Conservation (phyloP, 805 yeast species). For the Candida insectalens region DNA sequence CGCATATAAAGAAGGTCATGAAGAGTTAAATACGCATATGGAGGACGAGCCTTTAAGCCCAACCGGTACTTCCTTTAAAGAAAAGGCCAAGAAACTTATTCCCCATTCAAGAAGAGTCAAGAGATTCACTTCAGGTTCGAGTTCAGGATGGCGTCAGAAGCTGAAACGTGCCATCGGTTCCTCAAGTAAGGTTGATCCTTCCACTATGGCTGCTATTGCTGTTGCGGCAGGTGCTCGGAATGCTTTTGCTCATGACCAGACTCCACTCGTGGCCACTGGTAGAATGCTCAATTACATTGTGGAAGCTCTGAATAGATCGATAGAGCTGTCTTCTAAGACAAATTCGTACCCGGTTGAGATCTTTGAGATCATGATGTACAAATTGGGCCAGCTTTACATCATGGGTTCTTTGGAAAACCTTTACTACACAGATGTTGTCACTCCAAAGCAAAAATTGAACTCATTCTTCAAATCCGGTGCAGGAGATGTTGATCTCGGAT, state of each 20-base stretch:
- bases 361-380: conserved; percentile 55
- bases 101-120: conserved; percentile 13
- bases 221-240: background rate
- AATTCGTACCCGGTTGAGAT: conserved; percentile 57
- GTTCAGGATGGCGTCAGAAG: conserved; percentile 25
- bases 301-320: conserved; percentile 67
- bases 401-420: conserved; percentile 69
- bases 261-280: conserved; percentile 41
- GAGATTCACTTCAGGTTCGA: conserved; percentile 20
- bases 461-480: conserved; percentile 16
- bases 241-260: background rate
- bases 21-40: conserved; percentile 1
- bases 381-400: conserved; percentile 65
- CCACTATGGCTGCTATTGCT: background rate
- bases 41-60: conserved; percentile 1
- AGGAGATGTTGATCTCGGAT: conserved; percentile 10
- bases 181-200: background rate
- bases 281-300: conserved; percentile 57
- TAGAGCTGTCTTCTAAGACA: conserved; percentile 61
- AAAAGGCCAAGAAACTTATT: conserved; percentile 6
- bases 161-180: conserved; percentile 7
- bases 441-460: conserved; percentile 17
- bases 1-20: conserved; percentile 14
- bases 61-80: conserved; percentile 4
- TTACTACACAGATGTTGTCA: conserved; percentile 26